Evolutionary conservation across 2,329 filamentous ascomycete genomes (phyloP), one percentile per base, ranked within the genome.

Genomic region (Periconia sp.): DNA sequence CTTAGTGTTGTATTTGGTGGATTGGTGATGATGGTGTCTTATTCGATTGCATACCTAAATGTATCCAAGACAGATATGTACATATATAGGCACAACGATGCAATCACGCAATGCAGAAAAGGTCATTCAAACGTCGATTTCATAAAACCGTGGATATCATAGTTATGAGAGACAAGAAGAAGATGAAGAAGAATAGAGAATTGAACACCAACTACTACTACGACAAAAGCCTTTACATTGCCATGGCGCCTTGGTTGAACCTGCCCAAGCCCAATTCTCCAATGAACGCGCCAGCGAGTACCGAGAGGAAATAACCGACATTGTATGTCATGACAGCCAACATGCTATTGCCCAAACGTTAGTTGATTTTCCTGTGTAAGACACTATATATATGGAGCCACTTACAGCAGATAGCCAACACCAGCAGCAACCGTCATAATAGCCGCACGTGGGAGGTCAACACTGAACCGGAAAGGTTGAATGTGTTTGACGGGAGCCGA

Each of bases 311-410:
- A 71, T 94, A 94, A 13, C 90, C 91, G 15, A 93, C 83, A 64
- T 94, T 94, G 78, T 91, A 85, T 1, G 90, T 92, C 91, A 94
- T 96, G 69, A 95, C 89, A 14, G 89, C 90, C 76, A 96, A 77
- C 92, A 96, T 96, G 55, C 92, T 96, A 63, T 37, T 5, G 5
- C 13, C 37, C 17, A 47, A 50, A 49, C 20, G 17, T 70, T 64
- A 72, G 68, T 27, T 49, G 27, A 19, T 37, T 27, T 3, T 27
- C 8, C 23, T 27, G 3, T 23, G 41, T 13, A 10, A 49, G 37
- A 35, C 23, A 41, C 27, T 48, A 15, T 5, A 37, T 37, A 37
- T 5, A 50, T 40, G 5, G 18, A 43, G 19, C 41, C 33, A 85
- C 90, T 82, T 77, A 96, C 92, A 96, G 85, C 31, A 96, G 77